Base-by-base conservation (phyloP, 345 rosid genomes). In the Eutrema yunnanense region DNA sequence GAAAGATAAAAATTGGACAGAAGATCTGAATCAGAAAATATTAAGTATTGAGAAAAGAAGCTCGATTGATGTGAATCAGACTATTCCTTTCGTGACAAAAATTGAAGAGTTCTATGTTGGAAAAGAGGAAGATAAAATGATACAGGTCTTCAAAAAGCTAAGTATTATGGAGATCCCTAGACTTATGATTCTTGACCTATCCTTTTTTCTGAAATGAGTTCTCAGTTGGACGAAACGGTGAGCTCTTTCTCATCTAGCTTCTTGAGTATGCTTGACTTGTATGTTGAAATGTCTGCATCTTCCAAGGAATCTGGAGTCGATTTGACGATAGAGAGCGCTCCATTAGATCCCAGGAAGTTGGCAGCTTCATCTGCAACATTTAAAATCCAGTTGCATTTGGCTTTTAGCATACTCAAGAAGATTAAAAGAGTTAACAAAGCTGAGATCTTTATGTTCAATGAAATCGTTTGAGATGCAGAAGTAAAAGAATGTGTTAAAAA, bases 341-440 rank as follows among this genome's bases (percentile, higher is more conserved):
- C 96, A 4, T 81, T 81, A 36, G 52, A 54, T 40, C 82, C 87
- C 38, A 94, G 75, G 69, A 86, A 88, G 74, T 83, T 79, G 0
- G 73, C 85, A 72, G 92, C 97, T 81, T 88, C 87, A 74, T 85
- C 99, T 94, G 89, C 83, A 82, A 29, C 9, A 37, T 60, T 53
- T 27, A 14, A 61, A 69, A 41, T 32, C 12, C 4, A 58, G 37
- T 19, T n/a, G 47, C 58, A 54, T 9, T 64, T 5, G 65, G 49
- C 4, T 37, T 14, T 6, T 55, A 47, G 11, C 71, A 55, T 53
- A 11, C 41, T 43, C 49, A 34, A 36, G 33, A 54, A 29, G 42
- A 65, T 37, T n/a, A 49, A 22, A 51, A 49, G 50, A 41, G 37
- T 48, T 16, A 8, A 57, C 7, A 49, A 47, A 37, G 33, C 42